Percentiles rank a stretch among this genome's conserved stretches.
These are phyloP conservation scores for Trametes meyenii DNA, from an alignment of 768 basidiomycete species.

Conservation along the genomic window DNA sequence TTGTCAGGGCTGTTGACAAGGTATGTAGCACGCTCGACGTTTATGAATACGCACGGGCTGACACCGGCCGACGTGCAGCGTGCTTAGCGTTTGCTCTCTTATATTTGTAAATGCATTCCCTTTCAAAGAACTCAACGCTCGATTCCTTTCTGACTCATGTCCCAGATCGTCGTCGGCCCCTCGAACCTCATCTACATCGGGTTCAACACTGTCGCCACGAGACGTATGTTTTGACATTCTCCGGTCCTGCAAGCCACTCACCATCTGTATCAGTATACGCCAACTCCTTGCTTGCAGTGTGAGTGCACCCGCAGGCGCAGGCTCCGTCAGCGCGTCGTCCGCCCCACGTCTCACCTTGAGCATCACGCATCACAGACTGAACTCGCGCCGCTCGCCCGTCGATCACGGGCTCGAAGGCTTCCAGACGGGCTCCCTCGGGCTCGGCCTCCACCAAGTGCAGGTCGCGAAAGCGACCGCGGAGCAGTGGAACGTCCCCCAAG, in stretches of 20 bases:
- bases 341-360: too few relatives aligned
- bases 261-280: conserved; percentile 3
- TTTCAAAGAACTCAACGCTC: too few relatives aligned
- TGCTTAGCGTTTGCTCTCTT: not conserved
- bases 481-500: not conserved
- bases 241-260: too few relatives aligned
- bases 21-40: not conserved
- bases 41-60: not conserved
- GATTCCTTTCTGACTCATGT: too few relatives aligned
- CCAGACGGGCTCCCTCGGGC: not conserved
- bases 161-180: too few relatives aligned
- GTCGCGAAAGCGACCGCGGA: not conserved
- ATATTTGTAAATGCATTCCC: not conserved
- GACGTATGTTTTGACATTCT: not conserved
- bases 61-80: not conserved
- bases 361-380: too few relatives aligned
- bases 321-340: too few relatives aligned
- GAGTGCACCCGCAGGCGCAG: not conserved
- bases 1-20: not conserved
- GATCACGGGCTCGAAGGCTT: not conserved
- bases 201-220: not conserved
- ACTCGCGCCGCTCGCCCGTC: not conserved
- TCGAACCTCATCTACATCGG: not conserved
- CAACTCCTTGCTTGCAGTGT: too few relatives aligned
- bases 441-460: not conserved